phyloP scores from a whole-genome alignment of 257 asterid genomes.

The Plantago major region DNA sequence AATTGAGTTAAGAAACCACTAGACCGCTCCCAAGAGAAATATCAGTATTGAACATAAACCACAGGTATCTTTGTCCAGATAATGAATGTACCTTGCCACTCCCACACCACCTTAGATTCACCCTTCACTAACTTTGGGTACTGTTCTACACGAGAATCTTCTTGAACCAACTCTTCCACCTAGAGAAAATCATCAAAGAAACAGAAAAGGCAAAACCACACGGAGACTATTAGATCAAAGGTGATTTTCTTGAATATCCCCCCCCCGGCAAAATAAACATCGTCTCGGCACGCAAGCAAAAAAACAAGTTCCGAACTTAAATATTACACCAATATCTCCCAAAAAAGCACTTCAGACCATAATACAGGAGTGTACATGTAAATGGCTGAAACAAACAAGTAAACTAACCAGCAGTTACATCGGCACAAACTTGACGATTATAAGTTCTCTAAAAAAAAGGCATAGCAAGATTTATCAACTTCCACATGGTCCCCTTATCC shows the following conservation, averaged over 20 bases:
- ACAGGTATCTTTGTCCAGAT: slow-evolving; percentile 11
- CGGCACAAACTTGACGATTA: not conserved
- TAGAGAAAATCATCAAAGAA: slow-evolving; percentile 25
- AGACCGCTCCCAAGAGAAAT: no score
- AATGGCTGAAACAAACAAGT: not conserved
- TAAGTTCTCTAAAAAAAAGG: not conserved
- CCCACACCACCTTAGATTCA: slow-evolving; percentile 91
- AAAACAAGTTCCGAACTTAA: not conserved
- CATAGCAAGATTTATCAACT: no score
- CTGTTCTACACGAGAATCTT: slow-evolving; percentile 85
- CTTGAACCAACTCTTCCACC: slow-evolving; percentile 89
- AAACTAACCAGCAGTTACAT: slow-evolving; percentile 4
- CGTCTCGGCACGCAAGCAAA: not conserved
- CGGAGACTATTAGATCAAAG: not conserved
- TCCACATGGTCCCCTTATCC: no score
- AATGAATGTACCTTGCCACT: slow-evolving; percentile 81
- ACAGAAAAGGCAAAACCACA: not conserved
- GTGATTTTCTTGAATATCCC: not conserved
- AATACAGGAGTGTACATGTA: not conserved
- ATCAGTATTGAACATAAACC: not conserved
- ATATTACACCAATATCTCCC: not conserved
- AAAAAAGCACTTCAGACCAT: not conserved
- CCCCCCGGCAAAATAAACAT: no score
- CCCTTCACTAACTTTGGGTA: slow-evolving; percentile 83
- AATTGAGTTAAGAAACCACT: no score